Conservation (phyloP, 2,329 filamentous ascomycete genomes). For the Oidium heveae region DNA sequence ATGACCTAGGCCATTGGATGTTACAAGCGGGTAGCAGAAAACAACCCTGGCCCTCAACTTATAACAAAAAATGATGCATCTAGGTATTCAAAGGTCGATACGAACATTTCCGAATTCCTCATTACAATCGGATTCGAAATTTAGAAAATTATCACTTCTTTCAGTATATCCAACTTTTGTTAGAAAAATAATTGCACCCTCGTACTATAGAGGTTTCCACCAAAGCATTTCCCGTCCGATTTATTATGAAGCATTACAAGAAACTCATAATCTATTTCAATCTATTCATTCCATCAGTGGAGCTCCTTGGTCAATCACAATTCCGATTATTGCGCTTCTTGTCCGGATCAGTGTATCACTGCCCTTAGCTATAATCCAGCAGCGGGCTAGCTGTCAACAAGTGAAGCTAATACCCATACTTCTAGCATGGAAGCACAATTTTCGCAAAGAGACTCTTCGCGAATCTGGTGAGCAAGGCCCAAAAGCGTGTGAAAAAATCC, state of each 20-base stretch:
- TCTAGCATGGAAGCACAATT: conserved; percentile 14
- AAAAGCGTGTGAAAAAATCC: conserved; percentile 1
- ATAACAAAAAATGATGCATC: no score
- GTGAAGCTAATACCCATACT: conserved; percentile 19
- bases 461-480: conserved; percentile 10
- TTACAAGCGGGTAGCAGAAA: no score
- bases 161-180: background rate
- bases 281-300: conserved; percentile 22
- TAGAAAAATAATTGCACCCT: conserved; percentile 5
- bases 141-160: no score
- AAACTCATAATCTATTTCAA: conserved; percentile 21
- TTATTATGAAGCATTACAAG: conserved; percentile 15
- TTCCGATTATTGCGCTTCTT: conserved; percentile 27
- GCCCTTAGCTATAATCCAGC: conserved; percentile 20
- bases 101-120: no score
- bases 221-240: conserved; percentile 19
- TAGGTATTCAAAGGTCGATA: no score
- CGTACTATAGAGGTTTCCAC: conserved; percentile 20
- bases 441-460: conserved; percentile 10
- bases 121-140: no score
- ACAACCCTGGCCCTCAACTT: no score
- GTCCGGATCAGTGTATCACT: conserved; percentile 22
- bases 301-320: conserved; percentile 26
- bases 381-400: conserved; percentile 17
- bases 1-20: no score